These are phyloP conservation scores for Pulveroboletus frians DNA, from an alignment of 768 basidiomycete genomes.

Conservation along the genomic window DNA sequence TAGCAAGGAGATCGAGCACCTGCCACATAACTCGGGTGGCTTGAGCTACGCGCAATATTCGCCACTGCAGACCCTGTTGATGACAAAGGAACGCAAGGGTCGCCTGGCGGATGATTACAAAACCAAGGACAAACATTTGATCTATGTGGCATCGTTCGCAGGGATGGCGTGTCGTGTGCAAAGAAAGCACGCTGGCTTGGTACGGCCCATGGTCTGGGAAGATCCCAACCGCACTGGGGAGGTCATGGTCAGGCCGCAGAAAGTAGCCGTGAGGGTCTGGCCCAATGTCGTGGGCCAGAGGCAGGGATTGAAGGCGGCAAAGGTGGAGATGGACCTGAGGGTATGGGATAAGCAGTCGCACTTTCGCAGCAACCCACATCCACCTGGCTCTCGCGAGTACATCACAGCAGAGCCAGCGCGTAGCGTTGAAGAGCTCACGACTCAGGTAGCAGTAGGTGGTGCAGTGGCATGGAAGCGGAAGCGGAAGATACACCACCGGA, in stretches of 20 bases:
- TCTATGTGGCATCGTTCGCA: constrained; percentile 30
- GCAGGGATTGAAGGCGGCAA: constrained; percentile 36
- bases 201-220: constrained; percentile 25
- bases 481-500: neutral
- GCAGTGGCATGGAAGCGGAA: constrained; percentile 5
- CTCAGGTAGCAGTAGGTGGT: constrained; percentile 4
- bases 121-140: constrained; percentile 6
- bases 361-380: constrained; percentile 39
- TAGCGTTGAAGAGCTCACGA: constrained; percentile 19
- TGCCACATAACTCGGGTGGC: constrained; percentile 61
- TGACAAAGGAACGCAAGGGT: constrained; percentile 51
- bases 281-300: constrained; percentile 46
- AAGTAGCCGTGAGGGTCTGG: constrained; percentile 28
- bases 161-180: constrained; percentile 25
- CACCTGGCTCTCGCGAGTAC: constrained; percentile 49
- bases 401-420: constrained; percentile 29
- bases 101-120: constrained; percentile 41
- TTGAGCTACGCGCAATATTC: constrained; percentile 56
- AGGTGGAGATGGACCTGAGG: constrained; percentile 29
- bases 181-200: constrained; percentile 14
- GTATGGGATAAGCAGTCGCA: constrained; percentile 29
- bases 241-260: constrained; percentile 27
- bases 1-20: constrained; percentile 46
- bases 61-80: constrained; percentile 48
- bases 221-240: constrained; percentile 26